These are phyloP conservation scores for Coniochaeta ligniaria DNA, from an alignment of 2,329 filamentous ascomycete species.

Conservation along the genomic window DNA sequence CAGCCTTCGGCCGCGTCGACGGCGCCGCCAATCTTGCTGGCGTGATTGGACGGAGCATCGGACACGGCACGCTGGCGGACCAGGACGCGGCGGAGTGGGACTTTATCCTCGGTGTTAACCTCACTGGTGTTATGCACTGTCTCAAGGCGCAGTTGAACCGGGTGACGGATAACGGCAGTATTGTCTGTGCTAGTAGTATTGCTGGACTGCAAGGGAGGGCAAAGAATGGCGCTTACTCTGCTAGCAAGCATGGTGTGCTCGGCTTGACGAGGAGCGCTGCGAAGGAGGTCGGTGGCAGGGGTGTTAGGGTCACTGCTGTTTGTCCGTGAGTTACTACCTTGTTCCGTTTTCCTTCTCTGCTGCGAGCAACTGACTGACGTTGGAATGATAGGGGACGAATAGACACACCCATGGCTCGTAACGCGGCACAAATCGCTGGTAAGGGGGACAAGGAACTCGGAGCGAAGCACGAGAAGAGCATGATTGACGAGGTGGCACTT, in stretches of 20 bases:
- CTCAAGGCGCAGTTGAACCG: not conserved
- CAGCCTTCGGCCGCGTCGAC: not conserved
- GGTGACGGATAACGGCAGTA: not conserved
- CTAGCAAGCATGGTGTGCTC: slow-evolving; percentile 22
- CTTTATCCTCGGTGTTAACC: not conserved
- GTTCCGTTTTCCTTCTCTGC: not conserved
- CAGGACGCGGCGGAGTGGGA: not conserved
- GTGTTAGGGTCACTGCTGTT: slow-evolving; percentile 20
- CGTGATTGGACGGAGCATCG: not conserved
- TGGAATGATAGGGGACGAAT: slow-evolving; percentile 15
- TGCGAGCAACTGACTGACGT: not conserved
- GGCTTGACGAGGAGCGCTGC: slow-evolving; percentile 20
- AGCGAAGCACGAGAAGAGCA: not conserved
- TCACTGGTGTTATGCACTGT: slow-evolving; percentile 1
- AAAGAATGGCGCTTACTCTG: slow-evolving; percentile 20
- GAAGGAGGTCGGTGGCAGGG: slow-evolving; percentile 18
- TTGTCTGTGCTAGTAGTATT: not conserved
- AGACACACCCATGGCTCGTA: slow-evolving; percentile 18
- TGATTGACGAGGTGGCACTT: slow-evolving; percentile 5
- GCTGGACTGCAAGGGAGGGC: slow-evolving; percentile 26
- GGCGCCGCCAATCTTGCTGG: not conserved
- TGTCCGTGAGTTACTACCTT: slow-evolving; percentile 16
- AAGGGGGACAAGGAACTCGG: not conserved
- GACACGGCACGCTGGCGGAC: not conserved
- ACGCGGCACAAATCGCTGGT: not conserved